These are phyloP conservation scores for Aspergillus hiratsukae DNA, from an alignment of 2,329 filamentous ascomycete genomes.

Conservation along the genomic window DNA sequence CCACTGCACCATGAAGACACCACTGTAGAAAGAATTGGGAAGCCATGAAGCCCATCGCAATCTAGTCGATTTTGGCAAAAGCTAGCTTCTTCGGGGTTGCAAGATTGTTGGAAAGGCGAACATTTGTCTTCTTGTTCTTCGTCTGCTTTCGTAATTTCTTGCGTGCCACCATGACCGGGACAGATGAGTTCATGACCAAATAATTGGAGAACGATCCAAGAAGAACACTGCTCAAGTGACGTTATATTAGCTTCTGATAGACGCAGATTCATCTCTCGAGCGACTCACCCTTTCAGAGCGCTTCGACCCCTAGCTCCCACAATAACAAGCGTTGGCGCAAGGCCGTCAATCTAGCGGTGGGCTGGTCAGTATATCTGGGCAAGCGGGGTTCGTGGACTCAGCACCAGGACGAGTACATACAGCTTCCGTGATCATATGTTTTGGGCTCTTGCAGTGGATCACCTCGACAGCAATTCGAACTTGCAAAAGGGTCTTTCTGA, in stretches of 20 bases:
- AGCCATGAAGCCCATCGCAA: not conserved
- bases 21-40: constrained; percentile 3
- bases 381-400: not conserved
- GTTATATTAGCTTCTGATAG: not conserved
- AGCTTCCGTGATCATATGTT: constrained; percentile 93
- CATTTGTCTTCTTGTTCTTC: constrained; percentile 67
- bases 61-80: constrained; percentile 70
- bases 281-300: constrained; percentile 81
- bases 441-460: constrained; percentile 95
- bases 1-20: constrained; percentile 3
- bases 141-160: constrained; percentile 84
- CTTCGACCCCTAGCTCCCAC: constrained; percentile 87
- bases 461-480: constrained; percentile 93
- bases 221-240: constrained; percentile 62
- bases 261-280: not conserved
- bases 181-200: constrained; percentile 90
- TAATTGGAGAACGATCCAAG: constrained; percentile 97
- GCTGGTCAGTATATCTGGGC: constrained; percentile 6
- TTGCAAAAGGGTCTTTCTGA: constrained; percentile 88
- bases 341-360: constrained; percentile 67
- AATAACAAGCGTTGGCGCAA: constrained; percentile 88
- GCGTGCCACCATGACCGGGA: constrained; percentile 95
- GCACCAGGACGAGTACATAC: constrained; percentile 38
- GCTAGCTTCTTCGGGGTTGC: constrained; percentile 65
- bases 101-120: constrained; percentile 77